These are phyloP conservation scores for Naganishia kalamii DNA, from an alignment of 768 basidiomycete genomes.

Conservation along the genomic window DNA sequence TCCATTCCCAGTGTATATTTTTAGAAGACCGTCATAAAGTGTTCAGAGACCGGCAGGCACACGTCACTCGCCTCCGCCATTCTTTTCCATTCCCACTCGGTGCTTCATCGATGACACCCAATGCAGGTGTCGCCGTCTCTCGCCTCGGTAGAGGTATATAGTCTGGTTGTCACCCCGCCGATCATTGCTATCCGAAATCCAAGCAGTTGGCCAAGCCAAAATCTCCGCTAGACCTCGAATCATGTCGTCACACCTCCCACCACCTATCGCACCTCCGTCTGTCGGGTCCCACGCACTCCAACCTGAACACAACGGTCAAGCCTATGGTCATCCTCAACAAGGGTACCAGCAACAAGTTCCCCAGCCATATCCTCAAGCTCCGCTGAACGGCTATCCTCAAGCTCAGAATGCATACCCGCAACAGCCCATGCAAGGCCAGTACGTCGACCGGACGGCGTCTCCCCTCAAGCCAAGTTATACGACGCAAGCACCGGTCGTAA, in stretches of 20 bases:
- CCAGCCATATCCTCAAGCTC: neutral
- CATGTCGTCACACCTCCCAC: constrained; percentile 1
- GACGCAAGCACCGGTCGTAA: neutral
- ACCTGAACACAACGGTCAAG: neutral
- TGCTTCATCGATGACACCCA: neutral
- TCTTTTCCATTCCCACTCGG: neutral
- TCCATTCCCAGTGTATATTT: too few species aligned
- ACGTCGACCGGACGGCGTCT: neutral
- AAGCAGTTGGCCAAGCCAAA: neutral
- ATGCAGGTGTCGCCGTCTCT: neutral
- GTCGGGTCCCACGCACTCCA: neutral
- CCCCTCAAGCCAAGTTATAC: neutral
- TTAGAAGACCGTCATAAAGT: too few species aligned
- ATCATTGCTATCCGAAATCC: neutral
- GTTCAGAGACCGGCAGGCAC: too few species aligned
- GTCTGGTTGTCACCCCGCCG: neutral
- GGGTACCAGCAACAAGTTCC: neutral
- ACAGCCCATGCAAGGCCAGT: neutral
- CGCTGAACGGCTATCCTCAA: neutral
- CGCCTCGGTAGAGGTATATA: neutral
- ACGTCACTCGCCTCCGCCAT: too few species aligned
- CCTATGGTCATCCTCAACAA: neutral
- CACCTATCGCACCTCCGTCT: constrained; percentile 2
- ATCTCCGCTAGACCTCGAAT: neutral
- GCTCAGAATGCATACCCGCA: neutral